Percentiles rank a stretch among this genome's conserved stretches.
These are phyloP conservation scores for Metarhizium sp. DNA, from an alignment of 2,329 filamentous ascomycete species.

Conservation along the genomic window DNA sequence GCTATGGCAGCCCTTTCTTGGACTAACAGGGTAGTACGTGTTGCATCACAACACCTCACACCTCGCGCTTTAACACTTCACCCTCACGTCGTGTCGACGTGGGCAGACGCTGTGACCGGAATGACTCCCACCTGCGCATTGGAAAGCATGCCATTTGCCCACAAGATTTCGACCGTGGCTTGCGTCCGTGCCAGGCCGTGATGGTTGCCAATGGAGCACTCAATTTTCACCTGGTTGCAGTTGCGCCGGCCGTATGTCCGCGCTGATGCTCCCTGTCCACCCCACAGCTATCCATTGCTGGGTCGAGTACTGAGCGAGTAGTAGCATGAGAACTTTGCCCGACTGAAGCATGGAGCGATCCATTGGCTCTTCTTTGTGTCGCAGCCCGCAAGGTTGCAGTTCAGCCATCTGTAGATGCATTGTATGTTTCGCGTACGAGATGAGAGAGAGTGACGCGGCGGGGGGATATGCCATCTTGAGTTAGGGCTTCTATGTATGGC, in stretches of 20 bases:
- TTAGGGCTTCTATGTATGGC: background rate
- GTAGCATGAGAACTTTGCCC: background rate
- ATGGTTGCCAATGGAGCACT: background rate
- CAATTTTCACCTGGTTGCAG: background rate
- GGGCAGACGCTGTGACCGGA: background rate
- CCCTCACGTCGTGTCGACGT: background rate
- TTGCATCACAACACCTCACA: background rate
- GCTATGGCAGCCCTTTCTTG: background rate
- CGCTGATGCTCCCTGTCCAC: background rate
- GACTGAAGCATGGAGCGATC: background rate
- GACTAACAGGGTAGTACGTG: background rate
- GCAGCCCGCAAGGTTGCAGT: background rate
- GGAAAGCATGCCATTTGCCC: background rate
- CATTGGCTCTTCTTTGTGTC: constrained; percentile 1
- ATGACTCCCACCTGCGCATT: background rate
- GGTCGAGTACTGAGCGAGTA: background rate
- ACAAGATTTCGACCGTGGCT: background rate
- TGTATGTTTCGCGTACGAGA: background rate
- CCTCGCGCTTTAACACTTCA: background rate
- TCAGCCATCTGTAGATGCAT: background rate
- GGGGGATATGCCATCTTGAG: background rate
- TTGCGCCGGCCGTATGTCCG: background rate
- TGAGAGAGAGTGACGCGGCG: background rate
- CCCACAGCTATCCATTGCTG: background rate
- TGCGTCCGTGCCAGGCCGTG: background rate